These are phyloP conservation scores for Theobroma cacao DNA, from an alignment of 345 rosid species.

Conservation along the genomic window DNA sequence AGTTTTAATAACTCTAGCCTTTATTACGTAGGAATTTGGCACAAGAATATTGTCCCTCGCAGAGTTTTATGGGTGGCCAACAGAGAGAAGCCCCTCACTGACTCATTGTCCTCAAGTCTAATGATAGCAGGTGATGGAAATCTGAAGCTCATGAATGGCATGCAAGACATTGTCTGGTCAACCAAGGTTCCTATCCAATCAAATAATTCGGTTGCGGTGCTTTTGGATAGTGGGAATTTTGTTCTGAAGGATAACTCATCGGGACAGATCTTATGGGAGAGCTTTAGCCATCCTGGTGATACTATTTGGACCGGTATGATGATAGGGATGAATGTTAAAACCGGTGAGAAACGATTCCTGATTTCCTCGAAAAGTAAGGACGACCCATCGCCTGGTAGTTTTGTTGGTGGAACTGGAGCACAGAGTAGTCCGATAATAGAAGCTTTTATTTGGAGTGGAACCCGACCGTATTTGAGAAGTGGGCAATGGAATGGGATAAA, in stretches of 20 bases:
- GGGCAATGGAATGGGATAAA: slow-evolving; percentile 19
- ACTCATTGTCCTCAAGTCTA: slow-evolving; percentile 17
- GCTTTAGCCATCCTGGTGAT: slow-evolving; percentile 25
- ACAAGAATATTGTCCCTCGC: neutral
- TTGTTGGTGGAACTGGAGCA: slow-evolving; percentile 1
- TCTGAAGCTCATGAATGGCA: slow-evolving; percentile 7
- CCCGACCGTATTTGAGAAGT: neutral
- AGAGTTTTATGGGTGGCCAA: slow-evolving; percentile 8
- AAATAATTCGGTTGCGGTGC: slow-evolving; percentile 10
- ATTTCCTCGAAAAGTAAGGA: slow-evolving; percentile 13
- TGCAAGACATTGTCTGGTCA: slow-evolving; percentile 20
- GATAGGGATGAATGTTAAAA: slow-evolving; percentile 9
- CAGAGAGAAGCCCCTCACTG: neutral
- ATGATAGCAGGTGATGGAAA: slow-evolving; percentile 22
- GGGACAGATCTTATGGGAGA: slow-evolving; percentile 14
- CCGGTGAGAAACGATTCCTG: slow-evolving; percentile 9
- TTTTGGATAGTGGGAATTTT: slow-evolving; percentile 21
- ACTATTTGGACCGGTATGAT: slow-evolving; percentile 27
- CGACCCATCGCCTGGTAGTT: slow-evolving; percentile 16
- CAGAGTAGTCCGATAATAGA: neutral
- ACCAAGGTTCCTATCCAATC: neutral
- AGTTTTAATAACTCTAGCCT: neutral
- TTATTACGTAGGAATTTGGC: neutral
- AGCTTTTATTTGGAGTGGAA: neutral
- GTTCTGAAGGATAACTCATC: slow-evolving; percentile 16